Base-by-base conservation (phyloP, 441 rosid genomes). In the Eutrema salsugineum region DNA sequence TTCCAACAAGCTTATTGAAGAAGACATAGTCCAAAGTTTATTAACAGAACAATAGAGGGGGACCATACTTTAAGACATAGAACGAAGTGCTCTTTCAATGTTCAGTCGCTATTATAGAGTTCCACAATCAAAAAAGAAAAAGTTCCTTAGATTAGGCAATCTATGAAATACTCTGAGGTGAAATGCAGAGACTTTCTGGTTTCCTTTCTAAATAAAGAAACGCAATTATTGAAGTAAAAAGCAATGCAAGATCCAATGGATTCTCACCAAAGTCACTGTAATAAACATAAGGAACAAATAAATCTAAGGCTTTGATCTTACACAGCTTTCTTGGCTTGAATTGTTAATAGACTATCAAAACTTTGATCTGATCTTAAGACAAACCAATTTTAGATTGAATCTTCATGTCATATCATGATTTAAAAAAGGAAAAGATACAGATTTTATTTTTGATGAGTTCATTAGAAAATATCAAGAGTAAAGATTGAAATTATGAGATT, bases 41-140 rank as follows among this genome's bases (percentile, higher is more conserved):
- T 68, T 60, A 78, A 59, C 75, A 16, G 71, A 82, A 78, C 80
- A 83, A 88, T 11, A 66, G 4, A 11, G 51, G 82, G 94, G 92
- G 92, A 80, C 89, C 89, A 76, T 73, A 75, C 62, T 57, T 72
- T 58, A 17, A 40, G 33, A 49, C 15, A 20, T 9, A 39, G 33
- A 71, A 43, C 15, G 40, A 48, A 71, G 65, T 46, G 46, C 3
- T 16, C 28, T 32, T 22, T 30, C 16, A 47, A 33, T 46, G 65
- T 47, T 5, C 48, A 58, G 58, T 69, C 73, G 9, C 73, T 36
- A 36, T 68, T 44, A 46, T 35, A 30, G 22, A 70, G 59, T 47
- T 58, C 38, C 65, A 58, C 38, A 46, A 10, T 19, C 30, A 11
- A 11, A 46, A 20, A 39, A 12, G 30, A 36, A 20, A 51, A 8